Conservation (phyloP, 805 yeast genomes). For the Candida odintsovae region DNA sequence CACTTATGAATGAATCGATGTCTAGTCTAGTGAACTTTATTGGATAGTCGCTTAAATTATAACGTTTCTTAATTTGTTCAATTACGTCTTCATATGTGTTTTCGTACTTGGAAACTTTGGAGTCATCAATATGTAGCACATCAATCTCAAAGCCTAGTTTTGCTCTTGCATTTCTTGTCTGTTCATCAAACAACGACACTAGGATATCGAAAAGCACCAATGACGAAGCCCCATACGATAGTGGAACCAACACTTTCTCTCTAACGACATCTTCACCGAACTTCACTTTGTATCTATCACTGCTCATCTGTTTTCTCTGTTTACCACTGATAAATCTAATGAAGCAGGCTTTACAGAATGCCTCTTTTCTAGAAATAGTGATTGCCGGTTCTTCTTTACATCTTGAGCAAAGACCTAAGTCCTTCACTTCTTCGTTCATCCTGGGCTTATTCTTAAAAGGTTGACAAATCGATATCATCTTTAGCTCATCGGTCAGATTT, state of each 20-base stretch:
- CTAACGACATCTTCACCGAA: slow-evolving; percentile 40
- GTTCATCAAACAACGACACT: slow-evolving; percentile 56
- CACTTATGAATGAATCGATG: slow-evolving; percentile 34
- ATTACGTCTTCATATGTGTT: slow-evolving; percentile 11
- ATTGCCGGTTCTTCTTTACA: slow-evolving; percentile 41
- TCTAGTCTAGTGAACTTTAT: slow-evolving; percentile 36
- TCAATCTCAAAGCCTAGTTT: slow-evolving; percentile 60
- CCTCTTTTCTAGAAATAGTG: slow-evolving; percentile 53
- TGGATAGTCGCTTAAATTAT: slow-evolving; percentile 23
- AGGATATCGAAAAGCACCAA: slow-evolving; percentile 65
- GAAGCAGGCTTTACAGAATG: slow-evolving; percentile 65
- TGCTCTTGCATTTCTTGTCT: slow-evolving; percentile 54
- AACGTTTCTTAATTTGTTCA: slow-evolving; percentile 14
- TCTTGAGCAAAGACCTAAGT: slow-evolving; percentile 25
- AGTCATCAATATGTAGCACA: slow-evolving; percentile 44
- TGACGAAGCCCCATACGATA: slow-evolving; percentile 66
- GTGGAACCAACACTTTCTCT: slow-evolving; percentile 49
- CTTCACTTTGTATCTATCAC: slow-evolving; percentile 67
- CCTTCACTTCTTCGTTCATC: neutral
- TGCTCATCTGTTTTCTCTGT: slow-evolving; percentile 69
- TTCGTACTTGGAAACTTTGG: slow-evolving; percentile 16
- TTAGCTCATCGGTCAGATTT: neutral
- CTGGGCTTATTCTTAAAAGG: neutral
- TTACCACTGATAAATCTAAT: slow-evolving; percentile 68
- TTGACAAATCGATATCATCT: too few relatives aligned